A percentile compares a stretch with the other conserved stretches of the same genome.
Conservation (phyloP, 2,329 filamentous ascomycete genomes). For the Ophiocordyceps camponoti-rufipedis region DNA sequence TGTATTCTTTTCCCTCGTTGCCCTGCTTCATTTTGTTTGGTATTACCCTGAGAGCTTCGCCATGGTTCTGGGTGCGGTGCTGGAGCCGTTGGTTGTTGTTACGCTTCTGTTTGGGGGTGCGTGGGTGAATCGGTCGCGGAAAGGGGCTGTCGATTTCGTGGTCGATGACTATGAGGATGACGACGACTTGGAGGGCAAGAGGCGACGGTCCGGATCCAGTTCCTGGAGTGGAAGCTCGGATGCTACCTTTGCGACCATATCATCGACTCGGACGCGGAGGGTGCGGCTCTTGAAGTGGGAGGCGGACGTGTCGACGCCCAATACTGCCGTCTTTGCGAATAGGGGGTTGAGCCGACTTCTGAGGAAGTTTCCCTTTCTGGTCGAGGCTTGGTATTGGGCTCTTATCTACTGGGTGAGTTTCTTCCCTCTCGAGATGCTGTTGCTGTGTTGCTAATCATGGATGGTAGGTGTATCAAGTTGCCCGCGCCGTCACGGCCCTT, state of each 20-base stretch:
- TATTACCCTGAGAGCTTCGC: not conserved
- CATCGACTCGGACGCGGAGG: constrained; percentile 14
- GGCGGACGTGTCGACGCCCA: constrained; percentile 27
- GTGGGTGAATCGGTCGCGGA: constrained; percentile 21
- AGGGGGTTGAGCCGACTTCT: constrained; percentile 45
- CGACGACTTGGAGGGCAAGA: not conserved
- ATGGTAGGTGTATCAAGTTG: constrained; percentile 51
- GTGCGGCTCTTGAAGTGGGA: constrained; percentile 14
- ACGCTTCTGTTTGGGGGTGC: constrained; percentile 24
- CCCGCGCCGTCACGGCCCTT: constrained; percentile 52
- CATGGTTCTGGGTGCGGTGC: constrained; percentile 22
- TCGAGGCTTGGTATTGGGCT: constrained; percentile 60
- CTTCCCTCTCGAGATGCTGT: not conserved
- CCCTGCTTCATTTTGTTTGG: not conserved
- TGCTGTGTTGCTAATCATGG: not conserved
- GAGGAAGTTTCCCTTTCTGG: constrained; percentile 50
- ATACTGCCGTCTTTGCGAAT: constrained; percentile 40
- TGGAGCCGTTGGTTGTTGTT: constrained; percentile 23
- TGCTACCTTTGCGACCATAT: constrained; percentile 8
- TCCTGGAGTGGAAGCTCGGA: constrained; percentile 10
- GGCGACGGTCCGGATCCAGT: not conserved
- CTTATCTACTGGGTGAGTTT: constrained; percentile 5
- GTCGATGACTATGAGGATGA: not conserved
- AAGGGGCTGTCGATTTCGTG: not conserved
- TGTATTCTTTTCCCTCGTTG: not conserved